phyloP scores from a whole-genome alignment of 345 rosid genomes.

The Excoecaria cochinchinensis region DNA sequence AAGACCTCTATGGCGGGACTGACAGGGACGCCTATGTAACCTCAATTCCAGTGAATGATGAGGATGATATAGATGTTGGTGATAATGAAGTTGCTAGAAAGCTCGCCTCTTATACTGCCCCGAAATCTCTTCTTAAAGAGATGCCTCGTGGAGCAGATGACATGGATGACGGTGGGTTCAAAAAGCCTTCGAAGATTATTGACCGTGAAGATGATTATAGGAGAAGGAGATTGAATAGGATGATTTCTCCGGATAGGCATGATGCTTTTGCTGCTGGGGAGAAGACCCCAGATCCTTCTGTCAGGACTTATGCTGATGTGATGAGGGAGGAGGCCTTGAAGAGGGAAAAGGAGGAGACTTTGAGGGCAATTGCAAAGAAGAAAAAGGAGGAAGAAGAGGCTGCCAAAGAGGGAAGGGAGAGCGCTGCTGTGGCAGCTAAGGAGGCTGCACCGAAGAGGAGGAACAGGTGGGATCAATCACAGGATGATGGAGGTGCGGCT shows the following conservation, averaged over 20 bases:
- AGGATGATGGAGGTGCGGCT: conserved; percentile 53
- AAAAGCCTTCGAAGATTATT: conserved; percentile 64
- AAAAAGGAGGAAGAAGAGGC: conserved; percentile 84
- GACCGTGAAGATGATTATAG: conserved; percentile 95
- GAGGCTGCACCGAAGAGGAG: conserved; percentile 64
- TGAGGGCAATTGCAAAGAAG: conserved; percentile 60
- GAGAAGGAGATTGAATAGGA: conserved; percentile 74
- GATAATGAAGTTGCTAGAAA: conserved; percentile 70
- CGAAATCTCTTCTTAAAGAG: conserved; percentile 72
- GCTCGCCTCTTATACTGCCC: conserved; percentile 88
- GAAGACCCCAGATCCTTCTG: conserved; percentile 84
- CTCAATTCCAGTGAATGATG: conserved; percentile 83
- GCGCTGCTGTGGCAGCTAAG: conserved; percentile 30
- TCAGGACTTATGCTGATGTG: conserved; percentile 71
- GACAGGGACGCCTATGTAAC: conserved; percentile 64
- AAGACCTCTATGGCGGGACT: conserved; percentile 72
- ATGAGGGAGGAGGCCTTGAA: conserved; percentile 80
- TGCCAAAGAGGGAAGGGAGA: conserved; percentile 44
- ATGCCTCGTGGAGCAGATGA: conserved; percentile 65
- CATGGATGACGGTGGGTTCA: conserved; percentile 60
- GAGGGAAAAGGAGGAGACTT: conserved; percentile 56
- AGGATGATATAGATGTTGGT: conserved; percentile 67
- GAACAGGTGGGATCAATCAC: conserved; percentile 88
- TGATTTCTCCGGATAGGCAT: conserved; percentile 88
- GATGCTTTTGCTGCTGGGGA: conserved; percentile 91